Base-by-base conservation (phyloP, 2,329 filamentous ascomycete genomes). In the Aspergillus sp. region DNA sequence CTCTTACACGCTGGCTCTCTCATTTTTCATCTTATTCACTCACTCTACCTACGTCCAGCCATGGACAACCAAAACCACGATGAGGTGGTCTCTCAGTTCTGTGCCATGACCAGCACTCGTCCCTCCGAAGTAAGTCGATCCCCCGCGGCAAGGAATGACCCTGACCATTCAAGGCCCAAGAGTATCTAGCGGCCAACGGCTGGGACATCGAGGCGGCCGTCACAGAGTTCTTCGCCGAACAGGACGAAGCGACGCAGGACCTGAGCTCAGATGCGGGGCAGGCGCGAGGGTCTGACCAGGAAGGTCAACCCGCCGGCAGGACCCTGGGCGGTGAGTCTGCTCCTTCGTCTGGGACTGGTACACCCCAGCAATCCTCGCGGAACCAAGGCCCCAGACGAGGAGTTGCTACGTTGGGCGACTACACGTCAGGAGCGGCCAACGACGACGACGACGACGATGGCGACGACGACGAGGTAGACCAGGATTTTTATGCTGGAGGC, bases 161-260 rank as follows among this genome's bases (percentile, higher is more conserved):
- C 28, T 40, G 17, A 32, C 34, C 36, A 13, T 32, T 7, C 16
- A 41, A 86, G 81, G 82, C 82, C 29, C 67, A 68, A 35, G 69
- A 79, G 39, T 82, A 82, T 44, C 74, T 89, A 5, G 64, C 68
- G 14, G 69, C 71, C 22, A 77, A 72, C 48, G 63, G 71, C 42
- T 86, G 82, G 79, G 72, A 86, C 48, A 61, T 84, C 26, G 67
- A 72, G 43, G 62, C 67, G 7, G 80, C 80, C 11, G 70, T 74
- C 33, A 68, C 74, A 17, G 70, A 75, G 31, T 82, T 71, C 61
- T 84, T 75, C 51, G 58, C 61, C 20, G 61, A 65, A 37, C 63
- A 66, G 41, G 53, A 64, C 35, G 59, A 64, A 40, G 50, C 48
- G 15, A 37, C 52, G 33, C 49, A 58, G 36, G 58, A 56, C 24